Percentiles rank a stretch among this genome's conserved stretches.
Conservation (phyloP, 768 basidiomycete genomes). For the Symmetrospora coprosmae region DNA sequence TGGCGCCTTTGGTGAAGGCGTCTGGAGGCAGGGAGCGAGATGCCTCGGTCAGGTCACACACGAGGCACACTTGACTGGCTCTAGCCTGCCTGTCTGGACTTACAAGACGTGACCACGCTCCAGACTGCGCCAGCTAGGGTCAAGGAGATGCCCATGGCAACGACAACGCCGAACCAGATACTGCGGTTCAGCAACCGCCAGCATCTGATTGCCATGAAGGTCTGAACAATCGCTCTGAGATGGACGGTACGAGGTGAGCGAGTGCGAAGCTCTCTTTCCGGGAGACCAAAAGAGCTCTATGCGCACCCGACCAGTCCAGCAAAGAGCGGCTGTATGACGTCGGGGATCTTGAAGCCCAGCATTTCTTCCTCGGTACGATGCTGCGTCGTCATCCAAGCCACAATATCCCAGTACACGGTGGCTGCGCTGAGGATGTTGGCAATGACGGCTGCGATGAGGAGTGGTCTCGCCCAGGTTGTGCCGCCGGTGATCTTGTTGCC, state of each 20-base stretch:
- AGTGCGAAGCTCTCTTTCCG: too few relatives aligned
- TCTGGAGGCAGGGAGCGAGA: too few relatives aligned
- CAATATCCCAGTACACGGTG: background rate
- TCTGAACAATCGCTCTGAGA: background rate
- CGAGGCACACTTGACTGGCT: too few relatives aligned
- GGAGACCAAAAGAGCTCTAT: background rate
- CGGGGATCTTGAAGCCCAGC: background rate
- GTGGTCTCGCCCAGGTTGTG: background rate
- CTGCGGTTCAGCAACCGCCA: conserved; percentile 1
- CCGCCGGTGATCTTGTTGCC: background rate
- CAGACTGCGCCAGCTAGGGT: background rate
- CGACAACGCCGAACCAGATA: background rate
- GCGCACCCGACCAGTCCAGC: conserved; percentile 5
- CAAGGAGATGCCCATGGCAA: background rate
- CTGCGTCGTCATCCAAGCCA: background rate
- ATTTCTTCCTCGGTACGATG: background rate
- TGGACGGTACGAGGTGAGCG: too few relatives aligned
- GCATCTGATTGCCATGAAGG: conserved; percentile 18
- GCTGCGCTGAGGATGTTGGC: background rate
- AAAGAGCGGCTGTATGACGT: background rate
- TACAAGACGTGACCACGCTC: background rate
- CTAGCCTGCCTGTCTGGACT: too few relatives aligned
- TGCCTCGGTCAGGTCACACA: too few relatives aligned
- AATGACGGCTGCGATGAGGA: background rate
- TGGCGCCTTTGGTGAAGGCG: too few relatives aligned